phyloP scores from a whole-genome alignment of 306 rosid species.

The Neltuma alba region DNA sequence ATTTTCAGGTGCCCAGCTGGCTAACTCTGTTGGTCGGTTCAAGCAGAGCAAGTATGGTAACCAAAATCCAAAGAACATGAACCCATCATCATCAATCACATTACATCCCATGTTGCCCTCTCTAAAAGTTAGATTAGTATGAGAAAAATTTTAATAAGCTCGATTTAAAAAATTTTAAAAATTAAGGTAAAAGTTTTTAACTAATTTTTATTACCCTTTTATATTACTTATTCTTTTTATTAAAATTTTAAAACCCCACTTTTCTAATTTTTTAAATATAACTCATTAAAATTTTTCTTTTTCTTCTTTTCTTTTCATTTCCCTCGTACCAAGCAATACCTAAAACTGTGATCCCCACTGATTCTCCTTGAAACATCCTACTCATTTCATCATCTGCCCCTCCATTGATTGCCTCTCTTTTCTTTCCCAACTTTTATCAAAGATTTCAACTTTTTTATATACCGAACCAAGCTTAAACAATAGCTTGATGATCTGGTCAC shows the following conservation, averaged over 20 bases:
- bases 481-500: background rate
- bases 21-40: background rate
- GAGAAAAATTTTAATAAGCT: too few species aligned
- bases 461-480: too few species aligned
- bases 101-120: background rate
- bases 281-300: too few species aligned
- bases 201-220: too few species aligned
- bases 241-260: too few species aligned
- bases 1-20: background rate
- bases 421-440: background rate
- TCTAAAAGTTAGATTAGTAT: too few species aligned
- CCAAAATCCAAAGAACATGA: slow-evolving; percentile 6
- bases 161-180: too few species aligned
- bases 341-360: background rate
- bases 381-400: background rate
- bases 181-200: too few species aligned
- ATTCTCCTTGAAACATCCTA: background rate
- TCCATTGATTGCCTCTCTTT: slow-evolving; percentile 1
- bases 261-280: too few species aligned
- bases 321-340: too few species aligned
- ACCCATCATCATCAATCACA: background rate
- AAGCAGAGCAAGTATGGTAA: background rate
- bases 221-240: too few species aligned
- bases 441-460: background rate
- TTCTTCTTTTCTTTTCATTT: too few species aligned